Percentiles rank a stretch among this genome's conserved stretches.
Conservation (phyloP, 345 rosid species). For the Murraya koenigii region DNA sequence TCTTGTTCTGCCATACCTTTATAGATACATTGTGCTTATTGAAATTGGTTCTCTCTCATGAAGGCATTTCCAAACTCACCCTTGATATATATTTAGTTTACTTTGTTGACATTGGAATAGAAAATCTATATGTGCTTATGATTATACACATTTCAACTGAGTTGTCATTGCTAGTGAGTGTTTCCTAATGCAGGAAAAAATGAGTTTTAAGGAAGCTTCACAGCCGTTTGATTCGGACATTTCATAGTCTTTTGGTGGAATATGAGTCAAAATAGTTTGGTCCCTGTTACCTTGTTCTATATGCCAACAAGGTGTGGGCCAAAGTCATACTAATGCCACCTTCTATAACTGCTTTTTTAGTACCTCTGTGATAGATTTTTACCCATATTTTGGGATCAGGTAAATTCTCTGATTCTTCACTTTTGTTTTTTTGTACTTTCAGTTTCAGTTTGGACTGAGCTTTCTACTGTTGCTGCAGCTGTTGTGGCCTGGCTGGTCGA, state of each 20-base stretch:
- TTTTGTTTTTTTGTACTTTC: background rate
- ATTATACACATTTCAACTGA: background rate
- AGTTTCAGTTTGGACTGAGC: slow-evolving; percentile 16
- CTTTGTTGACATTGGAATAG: slow-evolving; percentile 10
- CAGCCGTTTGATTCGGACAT: background rate
- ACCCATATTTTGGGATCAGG: slow-evolving; percentile 5
- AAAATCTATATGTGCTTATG: background rate
- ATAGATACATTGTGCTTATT: background rate
- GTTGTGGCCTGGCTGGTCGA: slow-evolving; percentile 9
- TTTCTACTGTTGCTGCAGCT: background rate
- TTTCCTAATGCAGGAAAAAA: background rate
- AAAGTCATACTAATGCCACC: slow-evolving; percentile 3
- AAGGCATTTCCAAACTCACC: background rate
- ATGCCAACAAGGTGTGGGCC: slow-evolving; percentile 6
- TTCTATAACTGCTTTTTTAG: slow-evolving; percentile 7
- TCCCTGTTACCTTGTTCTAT: too few species aligned
- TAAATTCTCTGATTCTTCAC: slow-evolving; percentile 11
- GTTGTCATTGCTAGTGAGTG: background rate
- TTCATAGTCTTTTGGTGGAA: background rate
- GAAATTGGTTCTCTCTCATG: background rate
- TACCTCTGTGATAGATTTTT: slow-evolving; percentile 14
- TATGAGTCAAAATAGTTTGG: background rate
- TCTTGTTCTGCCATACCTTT: background rate
- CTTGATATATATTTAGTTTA: background rate
- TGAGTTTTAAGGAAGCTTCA: background rate